phyloP scores from a whole-genome alignment of 2,329 filamentous ascomycete genomes.

The Intubia oerlemansii region DNA sequence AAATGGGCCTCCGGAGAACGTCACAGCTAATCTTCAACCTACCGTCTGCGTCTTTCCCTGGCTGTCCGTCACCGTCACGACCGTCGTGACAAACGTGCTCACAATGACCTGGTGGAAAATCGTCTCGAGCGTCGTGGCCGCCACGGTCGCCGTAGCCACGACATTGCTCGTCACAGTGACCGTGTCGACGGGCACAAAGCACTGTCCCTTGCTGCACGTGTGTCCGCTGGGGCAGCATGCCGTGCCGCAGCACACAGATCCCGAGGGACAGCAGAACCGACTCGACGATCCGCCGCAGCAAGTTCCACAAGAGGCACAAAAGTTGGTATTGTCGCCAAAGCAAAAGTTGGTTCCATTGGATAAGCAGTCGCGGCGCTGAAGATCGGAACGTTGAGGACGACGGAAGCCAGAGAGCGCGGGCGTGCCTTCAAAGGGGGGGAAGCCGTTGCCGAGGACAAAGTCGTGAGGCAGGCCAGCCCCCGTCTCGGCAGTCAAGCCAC shows the following conservation, averaged over 20 bases:
- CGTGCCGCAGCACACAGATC: slow-evolving; percentile 12
- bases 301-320: slow-evolving; percentile 11
- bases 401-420: slow-evolving; percentile 8
- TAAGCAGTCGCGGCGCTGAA: slow-evolving; percentile 12
- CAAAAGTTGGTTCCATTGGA: slow-evolving; percentile 15
- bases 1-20: no score
- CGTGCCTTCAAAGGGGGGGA: neutral
- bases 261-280: slow-evolving; percentile 11
- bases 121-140: slow-evolving; percentile 6
- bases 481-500: no score
- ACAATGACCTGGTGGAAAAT: slow-evolving; percentile 7
- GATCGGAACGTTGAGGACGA: slow-evolving; percentile 4
- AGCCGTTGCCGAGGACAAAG: neutral
- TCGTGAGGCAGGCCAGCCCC: no score
- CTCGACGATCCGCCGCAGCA: slow-evolving; percentile 10
- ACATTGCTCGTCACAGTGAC: slow-evolving; percentile 4
- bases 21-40: neutral
- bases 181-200: slow-evolving; percentile 8
- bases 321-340: slow-evolving; percentile 11
- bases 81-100: slow-evolving; percentile 4
- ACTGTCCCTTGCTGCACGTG: slow-evolving; percentile 12
- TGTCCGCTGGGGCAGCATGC: slow-evolving; percentile 13
- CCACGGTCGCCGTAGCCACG: slow-evolving; percentile 2
- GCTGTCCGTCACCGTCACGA: slow-evolving; percentile 6
- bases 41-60: slow-evolving; percentile 8